Evolutionary conservation across 2,329 filamentous ascomycete genomes (phyloP).

Genomic region (Boeremia lycopersici): DNA sequence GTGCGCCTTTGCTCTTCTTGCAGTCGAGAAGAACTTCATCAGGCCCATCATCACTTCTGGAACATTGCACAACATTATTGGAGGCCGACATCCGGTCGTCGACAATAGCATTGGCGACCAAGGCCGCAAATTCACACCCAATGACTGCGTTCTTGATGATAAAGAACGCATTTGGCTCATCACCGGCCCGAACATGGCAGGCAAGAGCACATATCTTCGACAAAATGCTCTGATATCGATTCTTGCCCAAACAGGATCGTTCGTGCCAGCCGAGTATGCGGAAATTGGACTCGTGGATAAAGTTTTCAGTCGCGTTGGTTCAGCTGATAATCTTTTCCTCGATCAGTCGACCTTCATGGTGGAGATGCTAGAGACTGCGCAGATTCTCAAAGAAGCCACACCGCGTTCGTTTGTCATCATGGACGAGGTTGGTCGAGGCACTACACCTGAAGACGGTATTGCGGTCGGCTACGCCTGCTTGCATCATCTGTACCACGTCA

Average conservation of each 20-base stretch:
- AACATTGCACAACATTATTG: conserved; percentile 75
- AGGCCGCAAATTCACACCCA: conserved; percentile 80
- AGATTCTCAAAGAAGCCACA: conserved; percentile 86
- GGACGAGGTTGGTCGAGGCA: conserved; percentile 96
- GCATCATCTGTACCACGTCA: conserved; percentile 79
- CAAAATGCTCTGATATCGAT: conserved; percentile 96
- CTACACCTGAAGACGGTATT: conserved; percentile 88
- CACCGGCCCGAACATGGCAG: conserved; percentile 95
- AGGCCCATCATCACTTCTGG: conserved; percentile 72
- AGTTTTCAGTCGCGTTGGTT: conserved; percentile 85
- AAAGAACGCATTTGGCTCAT: conserved; percentile 72
- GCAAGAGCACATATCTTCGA: conserved; percentile 93
- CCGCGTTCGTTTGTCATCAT: conserved; percentile 87
- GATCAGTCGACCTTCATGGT: conserved; percentile 99
- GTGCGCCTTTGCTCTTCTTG: conserved; percentile 81
- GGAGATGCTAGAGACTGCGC: conserved; percentile 95
- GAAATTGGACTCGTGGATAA: conserved; percentile 92
- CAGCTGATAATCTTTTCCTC: conserved; percentile 90
- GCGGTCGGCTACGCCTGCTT: conserved; percentile 90
- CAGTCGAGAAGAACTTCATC: conserved; percentile 73
- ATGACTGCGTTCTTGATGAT: conserved; percentile 84
- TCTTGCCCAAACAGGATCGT: conserved; percentile 89
- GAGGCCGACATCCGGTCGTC: conserved; percentile 90
- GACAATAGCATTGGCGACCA: conserved; percentile 80
- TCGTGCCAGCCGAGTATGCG: conserved; percentile 86